Evolutionary conservation across 768 basidiomycete genomes (phyloP).

Genomic region (Phylloporus sp.): DNA sequence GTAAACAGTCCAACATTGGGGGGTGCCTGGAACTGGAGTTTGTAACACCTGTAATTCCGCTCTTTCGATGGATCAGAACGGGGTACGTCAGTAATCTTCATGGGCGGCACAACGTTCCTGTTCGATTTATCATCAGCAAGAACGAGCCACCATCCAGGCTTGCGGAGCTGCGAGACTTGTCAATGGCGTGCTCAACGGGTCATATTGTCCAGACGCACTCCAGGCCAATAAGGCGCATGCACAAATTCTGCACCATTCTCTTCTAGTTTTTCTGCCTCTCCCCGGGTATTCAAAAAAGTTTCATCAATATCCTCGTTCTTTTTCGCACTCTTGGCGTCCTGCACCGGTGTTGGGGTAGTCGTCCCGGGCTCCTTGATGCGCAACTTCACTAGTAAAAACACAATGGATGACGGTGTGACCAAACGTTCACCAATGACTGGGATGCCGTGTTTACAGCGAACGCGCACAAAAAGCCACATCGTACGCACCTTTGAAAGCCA

Average conservation of each 20-base stretch:
- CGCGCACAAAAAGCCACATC: neutral
- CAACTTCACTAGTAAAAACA: constrained; percentile 81
- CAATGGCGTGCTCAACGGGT: neutral
- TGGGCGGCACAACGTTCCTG: constrained; percentile 82
- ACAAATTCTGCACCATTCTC: constrained; percentile 52
- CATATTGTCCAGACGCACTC: constrained; percentile 44
- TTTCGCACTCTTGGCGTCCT: constrained; percentile 42
- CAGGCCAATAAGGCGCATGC: constrained; percentile 94
- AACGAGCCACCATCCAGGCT: constrained; percentile 89
- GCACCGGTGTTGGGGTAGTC: constrained; percentile 27
- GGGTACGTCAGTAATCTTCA: constrained; percentile 79
- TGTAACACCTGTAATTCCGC: constrained; percentile 76
- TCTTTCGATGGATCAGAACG: constrained; percentile 44
- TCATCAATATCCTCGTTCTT: constrained; percentile 62
- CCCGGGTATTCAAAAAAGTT: constrained; percentile 60
- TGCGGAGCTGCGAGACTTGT: constrained; percentile 57
- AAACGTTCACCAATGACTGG: constrained; percentile 87
- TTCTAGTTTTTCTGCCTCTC: constrained; percentile 61
- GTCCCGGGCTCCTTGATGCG: constrained; percentile 59
- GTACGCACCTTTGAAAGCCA: constrained; percentile 75
- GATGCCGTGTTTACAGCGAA: constrained; percentile 4
- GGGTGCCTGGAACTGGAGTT: constrained; percentile 94
- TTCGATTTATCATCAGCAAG: constrained; percentile 84
- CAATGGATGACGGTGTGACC: constrained; percentile 84
- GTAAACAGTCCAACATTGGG: constrained; percentile 78